Evolutionary conservation across 306 rosid species (phyloP).

Genomic region (peach (Prunus persica)): Prunus_persica_NCBIv2 NC_034011.1:26780501-26781000

Average conservation of each 20-base stretch:
- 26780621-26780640: not conserved
- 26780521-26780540: constrained; percentile 24
- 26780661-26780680: not conserved
- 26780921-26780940: not conserved
- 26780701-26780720: not conserved
- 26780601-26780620: not conserved
- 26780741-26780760: not conserved
- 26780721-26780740: not conserved
- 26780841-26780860: not conserved
- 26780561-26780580: not conserved
- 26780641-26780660: not conserved
- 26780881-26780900: not conserved
- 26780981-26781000: too few species aligned
- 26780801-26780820: constrained; percentile 1
- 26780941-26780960: not conserved
- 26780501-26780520: constrained; percentile 22
- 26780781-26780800: not conserved
- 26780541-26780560: constrained; percentile 16
- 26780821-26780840: constrained; percentile 6
- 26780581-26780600: not conserved
- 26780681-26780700: constrained; percentile 8
- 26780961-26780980: too few species aligned
- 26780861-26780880: not conserved
- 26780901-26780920: not conserved
- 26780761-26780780: constrained; percentile 1